Percentiles rank a stretch among this genome's conserved stretches.
Conservation (phyloP, 148 eudicot species). For the Fagopyrum esculentum region DNA sequence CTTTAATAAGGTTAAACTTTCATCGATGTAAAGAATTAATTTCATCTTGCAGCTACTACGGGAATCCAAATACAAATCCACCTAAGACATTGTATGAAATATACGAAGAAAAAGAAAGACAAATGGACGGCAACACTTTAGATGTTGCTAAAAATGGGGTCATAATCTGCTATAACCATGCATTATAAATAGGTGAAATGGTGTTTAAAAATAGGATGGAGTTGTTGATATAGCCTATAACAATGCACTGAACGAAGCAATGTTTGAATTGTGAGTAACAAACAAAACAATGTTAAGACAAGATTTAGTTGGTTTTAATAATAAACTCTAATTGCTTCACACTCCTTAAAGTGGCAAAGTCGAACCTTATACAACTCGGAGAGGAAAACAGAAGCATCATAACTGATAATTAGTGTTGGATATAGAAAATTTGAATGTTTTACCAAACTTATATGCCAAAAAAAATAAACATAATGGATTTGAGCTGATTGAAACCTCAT, state of each 20-base stretch:
- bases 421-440: background rate
- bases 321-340: background rate
- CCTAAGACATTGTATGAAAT: background rate
- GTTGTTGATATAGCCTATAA: too few species aligned
- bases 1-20: too few species aligned
- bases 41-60: background rate
- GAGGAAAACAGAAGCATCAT: background rate
- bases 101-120: background rate
- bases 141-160: background rate
- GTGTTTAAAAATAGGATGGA: too few species aligned
- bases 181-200: too few species aligned
- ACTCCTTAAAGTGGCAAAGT: background rate
- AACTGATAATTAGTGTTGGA: background rate
- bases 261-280: too few species aligned
- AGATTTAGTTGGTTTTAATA: too few species aligned
- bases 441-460: constrained; percentile 1
- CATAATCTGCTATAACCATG: background rate
- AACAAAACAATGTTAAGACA: too few species aligned
- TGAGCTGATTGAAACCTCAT: constrained; percentile 17
- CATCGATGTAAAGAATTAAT: too few species aligned
- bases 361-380: background rate
- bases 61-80: background rate
- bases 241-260: too few species aligned
- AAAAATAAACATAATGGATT: background rate
- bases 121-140: background rate